A percentile compares a stretch with the other conserved stretches of the same genome.
Evolutionary conservation across 176 grass and related monocot genomes (phyloP).

Genomic region (Carex kokanica): DNA sequence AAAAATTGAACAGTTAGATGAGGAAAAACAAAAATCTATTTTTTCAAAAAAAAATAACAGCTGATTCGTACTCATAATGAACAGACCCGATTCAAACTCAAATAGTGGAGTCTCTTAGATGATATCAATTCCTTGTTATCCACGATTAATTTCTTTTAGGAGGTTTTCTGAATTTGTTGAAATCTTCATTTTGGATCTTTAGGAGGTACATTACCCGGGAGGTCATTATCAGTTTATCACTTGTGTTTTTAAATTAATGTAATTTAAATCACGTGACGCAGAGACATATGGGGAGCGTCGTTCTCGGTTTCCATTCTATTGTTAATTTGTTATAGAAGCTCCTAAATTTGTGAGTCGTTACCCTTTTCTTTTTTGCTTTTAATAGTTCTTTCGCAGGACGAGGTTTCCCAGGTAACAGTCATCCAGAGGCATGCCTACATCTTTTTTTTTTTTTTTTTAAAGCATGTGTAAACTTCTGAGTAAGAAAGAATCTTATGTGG

Average conservation of each 20-base stretch:
- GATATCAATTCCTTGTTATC: too few relatives aligned
- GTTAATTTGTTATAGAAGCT: not conserved
- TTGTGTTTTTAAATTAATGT: not conserved
- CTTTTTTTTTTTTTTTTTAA: not conserved
- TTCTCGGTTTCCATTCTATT: constrained; percentile 7
- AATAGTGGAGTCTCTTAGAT: too few relatives aligned
- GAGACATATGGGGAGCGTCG: not conserved
- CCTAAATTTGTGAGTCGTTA: constrained; percentile 3
- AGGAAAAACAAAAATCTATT: too few relatives aligned
- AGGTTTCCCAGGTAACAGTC: constrained; percentile 9
- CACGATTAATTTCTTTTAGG: too few relatives aligned
- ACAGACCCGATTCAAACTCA: too few relatives aligned
- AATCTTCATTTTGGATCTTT: not conserved
- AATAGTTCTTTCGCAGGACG: not conserved
- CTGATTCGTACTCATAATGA: too few relatives aligned
- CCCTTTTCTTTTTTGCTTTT: not conserved
- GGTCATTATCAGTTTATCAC: not conserved
- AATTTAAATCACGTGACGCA: not conserved
- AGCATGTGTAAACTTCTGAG: not conserved
- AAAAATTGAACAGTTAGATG: too few relatives aligned
- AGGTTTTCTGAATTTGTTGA: not conserved
- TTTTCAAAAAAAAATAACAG: too few relatives aligned
- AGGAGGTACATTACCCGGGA: not conserved
- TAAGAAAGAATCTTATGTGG: not conserved
- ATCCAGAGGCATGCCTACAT: not conserved